Conservation (phyloP, 1,139 yeast species). For the Zygotorulaspora mrakii region DNA sequence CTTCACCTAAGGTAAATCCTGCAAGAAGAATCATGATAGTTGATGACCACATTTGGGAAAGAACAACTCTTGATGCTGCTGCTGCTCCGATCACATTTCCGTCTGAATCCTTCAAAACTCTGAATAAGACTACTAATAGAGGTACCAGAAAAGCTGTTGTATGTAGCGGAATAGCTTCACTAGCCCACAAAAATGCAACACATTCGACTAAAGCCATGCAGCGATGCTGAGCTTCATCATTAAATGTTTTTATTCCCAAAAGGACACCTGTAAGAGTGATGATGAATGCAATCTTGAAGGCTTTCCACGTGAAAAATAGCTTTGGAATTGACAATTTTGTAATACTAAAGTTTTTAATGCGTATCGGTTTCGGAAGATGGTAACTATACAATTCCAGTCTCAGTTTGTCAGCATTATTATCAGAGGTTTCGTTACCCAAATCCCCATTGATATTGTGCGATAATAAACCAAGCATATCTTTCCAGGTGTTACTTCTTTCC, state of each 20-base stretch:
- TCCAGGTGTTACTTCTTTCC: slow-evolving; percentile 73
- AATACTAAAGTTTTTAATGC: slow-evolving; percentile 39
- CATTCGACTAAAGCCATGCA: slow-evolving; percentile 67
- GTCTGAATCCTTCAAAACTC: slow-evolving; percentile 51
- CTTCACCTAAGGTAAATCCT: slow-evolving; percentile 73
- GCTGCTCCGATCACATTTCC: slow-evolving; percentile 53
- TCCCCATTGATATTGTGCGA: slow-evolving; percentile 40
- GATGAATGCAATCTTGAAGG: slow-evolving; percentile 47
- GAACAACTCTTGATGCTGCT: slow-evolving; percentile 52
- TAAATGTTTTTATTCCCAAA: slow-evolving; percentile 53
- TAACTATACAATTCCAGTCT: slow-evolving; percentile 34
- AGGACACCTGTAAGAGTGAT: slow-evolving; percentile 46
- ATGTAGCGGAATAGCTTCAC: slow-evolving; percentile 67
- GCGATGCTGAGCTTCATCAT: slow-evolving; percentile 56
- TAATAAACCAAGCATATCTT: slow-evolving; percentile 64
- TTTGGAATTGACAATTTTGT: slow-evolving; percentile 38
- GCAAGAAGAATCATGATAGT: slow-evolving; percentile 66
- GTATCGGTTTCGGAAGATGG: slow-evolving; percentile 37
- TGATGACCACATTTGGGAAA: slow-evolving; percentile 69
- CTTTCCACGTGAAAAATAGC: slow-evolving; percentile 40
- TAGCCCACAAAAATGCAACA: slow-evolving; percentile 71
- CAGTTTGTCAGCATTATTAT: slow-evolving; percentile 20
- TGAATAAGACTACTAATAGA: slow-evolving; percentile 50
- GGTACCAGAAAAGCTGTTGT: slow-evolving; percentile 66
- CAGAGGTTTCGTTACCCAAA: slow-evolving; percentile 23